These are phyloP conservation scores for Ogataea nakhonphanomensis DNA, from an alignment of 805 yeast species.

Conservation along the genomic window DNA sequence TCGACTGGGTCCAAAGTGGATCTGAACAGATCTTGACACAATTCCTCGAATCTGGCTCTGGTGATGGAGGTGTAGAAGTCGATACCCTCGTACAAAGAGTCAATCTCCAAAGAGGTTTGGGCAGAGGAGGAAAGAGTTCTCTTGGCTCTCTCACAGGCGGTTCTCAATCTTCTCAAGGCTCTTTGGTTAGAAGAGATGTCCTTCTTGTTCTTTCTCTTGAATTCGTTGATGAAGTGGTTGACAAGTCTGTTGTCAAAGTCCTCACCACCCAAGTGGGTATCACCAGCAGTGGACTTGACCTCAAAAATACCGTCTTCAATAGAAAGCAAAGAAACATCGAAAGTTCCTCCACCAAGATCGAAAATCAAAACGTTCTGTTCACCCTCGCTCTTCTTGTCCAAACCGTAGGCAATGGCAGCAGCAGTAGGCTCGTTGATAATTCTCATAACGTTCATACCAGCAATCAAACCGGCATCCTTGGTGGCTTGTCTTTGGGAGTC, in stretches of 20 bases:
- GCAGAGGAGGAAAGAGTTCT: constrained; percentile 96
- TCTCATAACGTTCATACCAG: constrained; percentile 75
- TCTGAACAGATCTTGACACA: constrained; percentile 90
- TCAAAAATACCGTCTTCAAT: constrained; percentile 96
- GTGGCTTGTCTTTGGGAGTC: constrained; percentile 81
- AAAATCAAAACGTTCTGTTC: constrained; percentile 90
- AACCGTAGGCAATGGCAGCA: constrained; percentile 98
- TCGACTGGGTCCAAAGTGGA: constrained; percentile 92
- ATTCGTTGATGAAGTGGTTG: constrained; percentile 88
- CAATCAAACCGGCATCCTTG: constrained; percentile 78
- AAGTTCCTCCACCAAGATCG: constrained; percentile 99
- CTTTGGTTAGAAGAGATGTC: constrained; percentile 90
- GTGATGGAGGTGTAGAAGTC: constrained; percentile 91
- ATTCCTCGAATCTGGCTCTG: constrained; percentile 97
- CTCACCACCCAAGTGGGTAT: constrained; percentile 99
- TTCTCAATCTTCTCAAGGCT: constrained; percentile 97
- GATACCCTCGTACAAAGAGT: constrained; percentile 92
- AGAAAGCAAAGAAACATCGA: constrained; percentile 91
- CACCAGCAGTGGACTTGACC: constrained; percentile 98
- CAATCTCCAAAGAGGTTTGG: constrained; percentile 94
- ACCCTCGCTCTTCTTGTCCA: constrained; percentile 65
- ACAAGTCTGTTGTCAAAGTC: constrained; percentile 96
- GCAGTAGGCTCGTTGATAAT: constrained; percentile 87
- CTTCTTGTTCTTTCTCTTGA: constrained; percentile 86
- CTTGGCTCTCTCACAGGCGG: constrained; percentile 99